Evolutionary conservation across 495 filamentous ascomycete genomes (phyloP).

Genomic region (Talaromyces ruber): DNA sequence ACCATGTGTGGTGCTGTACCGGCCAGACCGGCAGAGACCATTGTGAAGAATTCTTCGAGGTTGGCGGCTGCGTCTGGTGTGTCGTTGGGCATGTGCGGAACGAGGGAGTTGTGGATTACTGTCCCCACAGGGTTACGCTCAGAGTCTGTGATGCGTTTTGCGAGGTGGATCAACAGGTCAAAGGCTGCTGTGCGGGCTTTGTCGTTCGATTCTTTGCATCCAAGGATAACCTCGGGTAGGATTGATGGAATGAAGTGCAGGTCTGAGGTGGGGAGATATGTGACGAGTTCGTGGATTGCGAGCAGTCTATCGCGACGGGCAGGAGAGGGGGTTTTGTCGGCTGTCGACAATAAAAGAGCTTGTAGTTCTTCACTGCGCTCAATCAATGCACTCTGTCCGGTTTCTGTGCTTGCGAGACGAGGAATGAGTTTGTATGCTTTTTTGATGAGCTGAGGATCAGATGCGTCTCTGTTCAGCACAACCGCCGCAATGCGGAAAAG

Average conservation of each 20-base stretch:
- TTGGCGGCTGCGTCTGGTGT: conserved; percentile 67
- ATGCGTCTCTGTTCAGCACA: conserved; percentile 55
- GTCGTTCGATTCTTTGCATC: conserved; percentile 95
- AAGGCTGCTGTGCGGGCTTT: conserved; percentile 83
- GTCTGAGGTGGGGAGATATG: conserved; percentile 61
- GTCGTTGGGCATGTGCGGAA: conserved; percentile 73
- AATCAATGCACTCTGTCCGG: conserved; percentile 59
- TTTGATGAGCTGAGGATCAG: conserved; percentile 92
- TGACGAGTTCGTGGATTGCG: conserved; percentile 70
- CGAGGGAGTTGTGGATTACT: conserved; percentile 70
- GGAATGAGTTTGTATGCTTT: conserved; percentile 98
- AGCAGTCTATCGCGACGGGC: conserved; percentile 75
- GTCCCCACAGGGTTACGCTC: conserved; percentile 52
- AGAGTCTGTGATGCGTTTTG: conserved; percentile 59
- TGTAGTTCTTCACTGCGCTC: conserved; percentile 71
- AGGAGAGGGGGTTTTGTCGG: conserved; percentile 75
- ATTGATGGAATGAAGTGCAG: conserved; percentile 90
- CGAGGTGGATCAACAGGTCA: conserved; percentile 83
- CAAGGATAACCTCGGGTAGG: conserved; percentile 86
- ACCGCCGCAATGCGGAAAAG: conserved; percentile 78
- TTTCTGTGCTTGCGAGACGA: conserved; percentile 70
- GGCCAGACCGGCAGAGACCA: conserved; percentile 92
- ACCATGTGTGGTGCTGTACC: conserved; percentile 92
- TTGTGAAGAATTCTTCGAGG: conserved; percentile 94
- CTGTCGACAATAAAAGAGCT: conserved; percentile 61